Evolutionary conservation across 176 grass and related monocot genomes (phyloP).

Genomic region (Triticum urartu): DNA sequence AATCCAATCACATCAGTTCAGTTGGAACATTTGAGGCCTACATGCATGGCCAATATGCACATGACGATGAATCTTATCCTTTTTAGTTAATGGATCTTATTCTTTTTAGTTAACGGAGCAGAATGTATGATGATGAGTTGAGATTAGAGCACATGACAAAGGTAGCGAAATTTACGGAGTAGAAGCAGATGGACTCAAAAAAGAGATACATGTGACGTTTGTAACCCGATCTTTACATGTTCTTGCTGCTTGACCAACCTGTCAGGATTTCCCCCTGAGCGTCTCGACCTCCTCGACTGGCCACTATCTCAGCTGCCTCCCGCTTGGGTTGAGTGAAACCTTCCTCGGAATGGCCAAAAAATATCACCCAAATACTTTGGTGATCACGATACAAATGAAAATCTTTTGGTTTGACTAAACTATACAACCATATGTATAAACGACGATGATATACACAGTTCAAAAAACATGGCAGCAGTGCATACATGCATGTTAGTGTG

Average conservation of each 20-base stretch:
- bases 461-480: too few species aligned
- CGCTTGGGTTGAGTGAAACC: background rate
- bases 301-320: slow-evolving; percentile 73
- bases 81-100: background rate
- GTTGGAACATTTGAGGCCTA: background rate
- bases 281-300: slow-evolving; percentile 67
- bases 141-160: background rate
- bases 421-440: too few species aligned
- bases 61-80: too few species aligned
- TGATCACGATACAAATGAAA: too few species aligned
- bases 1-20: background rate
- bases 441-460: too few species aligned
- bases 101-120: background rate
- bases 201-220: slow-evolving; percentile 47
- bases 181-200: background rate
- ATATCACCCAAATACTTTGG: background rate
- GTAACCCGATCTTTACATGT: slow-evolving; percentile 51
- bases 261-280: slow-evolving; percentile 31
- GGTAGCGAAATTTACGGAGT: background rate
- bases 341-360: slow-evolving; percentile 56
- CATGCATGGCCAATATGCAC: background rate
- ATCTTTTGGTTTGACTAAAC: too few species aligned
- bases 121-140: background rate
- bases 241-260: slow-evolving; percentile 39
- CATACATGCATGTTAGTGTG: background rate